These are phyloP conservation scores for Ehretia macrophylla DNA, from an alignment of 257 asterid genomes.

Conservation along the genomic window DNA sequence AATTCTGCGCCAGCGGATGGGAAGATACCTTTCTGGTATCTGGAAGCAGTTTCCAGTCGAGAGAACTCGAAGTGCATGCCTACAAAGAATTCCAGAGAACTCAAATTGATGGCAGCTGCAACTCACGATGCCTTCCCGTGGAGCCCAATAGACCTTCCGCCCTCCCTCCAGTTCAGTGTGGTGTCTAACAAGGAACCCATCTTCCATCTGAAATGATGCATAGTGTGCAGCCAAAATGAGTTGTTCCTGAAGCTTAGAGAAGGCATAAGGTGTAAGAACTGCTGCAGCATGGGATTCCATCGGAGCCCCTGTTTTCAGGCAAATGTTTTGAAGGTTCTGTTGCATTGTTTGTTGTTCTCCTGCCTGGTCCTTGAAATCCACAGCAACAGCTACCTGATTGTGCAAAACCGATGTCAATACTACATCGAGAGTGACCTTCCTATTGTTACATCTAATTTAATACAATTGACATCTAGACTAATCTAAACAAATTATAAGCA, in stretches of 20 bases:
- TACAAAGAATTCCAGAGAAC: constrained; percentile 85
- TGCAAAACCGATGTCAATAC: constrained; percentile 5
- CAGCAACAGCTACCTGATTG: constrained; percentile 80
- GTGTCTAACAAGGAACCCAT: constrained; percentile 77
- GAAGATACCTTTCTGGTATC: constrained; percentile 79
- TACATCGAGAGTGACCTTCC: neutral
- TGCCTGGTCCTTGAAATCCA: constrained; percentile 88
- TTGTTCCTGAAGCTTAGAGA: constrained; percentile 92
- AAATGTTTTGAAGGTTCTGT: constrained; percentile 86
- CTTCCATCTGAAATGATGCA: constrained; percentile 81
- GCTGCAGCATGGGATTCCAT: constrained; percentile 98
- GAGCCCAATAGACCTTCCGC: constrained; percentile 82
- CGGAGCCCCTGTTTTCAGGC: constrained; percentile 97
- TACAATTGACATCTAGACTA: too few species aligned
- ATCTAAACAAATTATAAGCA: too few species aligned
- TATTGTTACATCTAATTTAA: too few species aligned
- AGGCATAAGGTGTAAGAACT: constrained; percentile 84
- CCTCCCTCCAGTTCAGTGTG: constrained; percentile 94
- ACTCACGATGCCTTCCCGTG: constrained; percentile 75
- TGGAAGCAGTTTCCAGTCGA: constrained; percentile 95
- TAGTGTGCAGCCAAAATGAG: constrained; percentile 89
- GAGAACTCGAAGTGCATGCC: constrained; percentile 89
- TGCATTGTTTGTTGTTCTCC: constrained; percentile 98
- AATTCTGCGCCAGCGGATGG: constrained; percentile 69
- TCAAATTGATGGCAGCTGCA: constrained; percentile 96